Evolutionary conservation across 768 basidiomycete species (phyloP).

Genomic region (Termitomyces sp.): DNA sequence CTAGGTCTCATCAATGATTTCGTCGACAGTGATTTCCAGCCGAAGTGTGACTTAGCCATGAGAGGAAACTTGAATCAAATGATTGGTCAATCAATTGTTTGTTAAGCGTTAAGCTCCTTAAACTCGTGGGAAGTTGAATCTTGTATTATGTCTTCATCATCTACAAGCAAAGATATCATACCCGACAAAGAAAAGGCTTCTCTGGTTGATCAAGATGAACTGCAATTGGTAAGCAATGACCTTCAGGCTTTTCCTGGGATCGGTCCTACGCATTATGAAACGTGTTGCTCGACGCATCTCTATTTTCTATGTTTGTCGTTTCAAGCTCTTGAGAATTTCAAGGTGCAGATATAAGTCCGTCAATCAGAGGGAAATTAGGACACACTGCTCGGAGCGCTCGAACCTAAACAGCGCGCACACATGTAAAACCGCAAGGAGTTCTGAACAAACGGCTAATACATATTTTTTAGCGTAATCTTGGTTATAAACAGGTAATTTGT

Average conservation of each 20-base stretch:
- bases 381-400: conserved; percentile 87
- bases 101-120: too few relatives aligned
- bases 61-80: not conserved
- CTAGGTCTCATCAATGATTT: too few relatives aligned
- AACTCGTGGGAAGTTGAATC: too few relatives aligned
- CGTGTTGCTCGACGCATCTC: conserved; percentile 30
- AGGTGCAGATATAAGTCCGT: conserved; percentile 13
- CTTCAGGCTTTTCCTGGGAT: conserved; percentile 22
- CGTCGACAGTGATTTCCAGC: too few relatives aligned
- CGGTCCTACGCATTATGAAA: conserved; percentile 20
- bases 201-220: conserved; percentile 34
- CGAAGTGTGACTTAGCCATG: too few relatives aligned
- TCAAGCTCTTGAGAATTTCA: conserved; percentile 14
- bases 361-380: conserved; percentile 70
- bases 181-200: conserved; percentile 19
- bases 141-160: conserved; percentile 16
- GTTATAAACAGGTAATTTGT: conserved; percentile 68
- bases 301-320: conserved; percentile 50
- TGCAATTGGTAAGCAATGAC: conserved; percentile 43
- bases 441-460: conserved; percentile 43
- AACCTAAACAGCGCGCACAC: conserved; percentile 71
- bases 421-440: conserved; percentile 67
- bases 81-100: not conserved
- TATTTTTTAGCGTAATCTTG: conserved; percentile 55
- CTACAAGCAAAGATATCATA: conserved; percentile 17